Evolutionary conservation across 805 yeast genomes (phyloP), one percentile per base, ranked within the genome.

Genomic region (Candida montana): DNA sequence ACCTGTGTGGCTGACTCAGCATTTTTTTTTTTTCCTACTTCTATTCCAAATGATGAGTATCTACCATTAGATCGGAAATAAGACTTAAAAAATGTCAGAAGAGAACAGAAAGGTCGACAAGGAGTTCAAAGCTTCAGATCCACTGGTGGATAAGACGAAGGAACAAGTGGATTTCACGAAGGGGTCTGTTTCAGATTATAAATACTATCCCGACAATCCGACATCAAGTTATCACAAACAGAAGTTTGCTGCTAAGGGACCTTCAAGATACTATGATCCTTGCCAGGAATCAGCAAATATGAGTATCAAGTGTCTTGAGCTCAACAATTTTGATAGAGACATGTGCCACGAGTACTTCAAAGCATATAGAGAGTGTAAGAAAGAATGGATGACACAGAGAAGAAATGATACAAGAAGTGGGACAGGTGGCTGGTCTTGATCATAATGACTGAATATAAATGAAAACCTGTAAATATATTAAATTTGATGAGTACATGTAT

Each of bases 291-390:
- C 93, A 29, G 74, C 96, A 9, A 81, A 79, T 58, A 91, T 95
- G 79, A 85, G 95, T 33, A 68, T 89, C 50, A 76, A 75, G 49
- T 91, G 99, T 55, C 68, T 91, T 60, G 91, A 87, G 52, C 62
- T 83, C 37, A 86, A 90, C 57, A 72, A 81, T 52, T 81, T 76
- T 68, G 87, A 77, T 68, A 76, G 71, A 68, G 79, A 69, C 40
- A 72, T 62, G 64, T 88, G 82, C 68, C 77, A 65, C 60, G 95
- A 84, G 45, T 91, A 86, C 57, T 93, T 91, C 60, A 88, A 82
- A 53, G 96, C 97, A 0, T 91, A 91, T 59, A 71, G 91, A 45
- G 99, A 91, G 55, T 91, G 99, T 64, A 83, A 84, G 58, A 81
- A 81, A 55, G 84, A 74, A 46, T 84, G 90, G 90, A 62, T 74